phyloP scores from a whole-genome alignment of 139 green algal species.

The Haematococcus lacustris region DNA sequence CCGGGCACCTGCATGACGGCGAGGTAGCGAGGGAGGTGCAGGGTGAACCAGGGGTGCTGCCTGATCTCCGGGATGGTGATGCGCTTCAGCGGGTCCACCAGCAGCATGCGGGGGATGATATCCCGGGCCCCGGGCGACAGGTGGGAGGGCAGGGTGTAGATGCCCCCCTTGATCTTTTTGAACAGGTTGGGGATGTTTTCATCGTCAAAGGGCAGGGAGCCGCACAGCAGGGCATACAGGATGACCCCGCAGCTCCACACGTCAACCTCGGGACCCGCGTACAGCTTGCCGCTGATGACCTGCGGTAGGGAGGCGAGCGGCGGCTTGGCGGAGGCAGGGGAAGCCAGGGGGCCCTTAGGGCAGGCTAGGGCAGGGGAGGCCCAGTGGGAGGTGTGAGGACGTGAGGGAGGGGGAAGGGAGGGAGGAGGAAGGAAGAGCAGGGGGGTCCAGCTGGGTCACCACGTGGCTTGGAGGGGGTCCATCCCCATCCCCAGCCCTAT shows the following conservation, averaged over 20 bases:
- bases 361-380: no score
- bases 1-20: constrained; percentile 86
- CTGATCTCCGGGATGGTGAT: constrained; percentile 98
- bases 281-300: constrained; percentile 96
- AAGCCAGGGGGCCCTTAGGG: no score
- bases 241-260: constrained; percentile 99
- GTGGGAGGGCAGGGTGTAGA: constrained; percentile 94
- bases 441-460: no score
- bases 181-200: constrained; percentile 99
- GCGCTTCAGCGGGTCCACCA: constrained; percentile 97
- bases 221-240: constrained; percentile 97
- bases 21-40: constrained; percentile 93
- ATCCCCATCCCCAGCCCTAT: no score
- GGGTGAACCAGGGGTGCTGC: constrained; percentile 90
- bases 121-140: constrained; percentile 78
- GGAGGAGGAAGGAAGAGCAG: no score
- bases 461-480: no score
- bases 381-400: no score
- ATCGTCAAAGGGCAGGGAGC: constrained; percentile 96
- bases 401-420: no score
- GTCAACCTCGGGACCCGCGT: constrained; percentile 96
- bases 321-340: no score
- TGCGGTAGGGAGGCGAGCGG: no score
- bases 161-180: constrained; percentile 97
- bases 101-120: constrained; percentile 96